Evolutionary conservation across 768 basidiomycete species (phyloP), one percentile per base, ranked within the genome.

Genomic region (Cystobasidium tubakii): DNA sequence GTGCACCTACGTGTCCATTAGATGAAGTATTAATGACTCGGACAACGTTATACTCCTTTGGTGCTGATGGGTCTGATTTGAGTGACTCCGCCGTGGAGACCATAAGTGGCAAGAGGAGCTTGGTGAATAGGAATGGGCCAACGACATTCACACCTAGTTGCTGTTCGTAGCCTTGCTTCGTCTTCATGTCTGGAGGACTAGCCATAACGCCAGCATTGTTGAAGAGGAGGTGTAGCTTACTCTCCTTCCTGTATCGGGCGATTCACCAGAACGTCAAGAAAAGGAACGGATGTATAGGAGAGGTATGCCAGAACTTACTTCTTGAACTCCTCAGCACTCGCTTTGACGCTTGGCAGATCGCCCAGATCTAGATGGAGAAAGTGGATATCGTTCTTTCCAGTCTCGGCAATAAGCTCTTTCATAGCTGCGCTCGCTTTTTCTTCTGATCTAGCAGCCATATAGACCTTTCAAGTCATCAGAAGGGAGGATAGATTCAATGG

Each of bases 121-220:
- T 73, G 0, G 77, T 76, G 42, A 77, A 71, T 46, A 69, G 62
- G 55, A 62, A 74, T 42, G 74, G 77, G 9, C 73, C 75, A 44
- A 77, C 43, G 34, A 67, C 57, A 55, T 76, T 76, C 9, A 67
- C 72, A 1, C 71, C 76, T 21, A 69, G 73, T 66, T 77, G 76
- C 13, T 73, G 71, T 23, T 75, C 75, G 42, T 62, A 36, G 13
- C 62, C 75, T 31, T 75, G 71, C 6, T 55, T 46, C 23, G 75
- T 75, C 39, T 63, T 53, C 29, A 42, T 65, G 17, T 69, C 75
- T 36, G 63, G 15, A 19, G 75, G 75, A 10, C 69, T 69, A 10
- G 53, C 42, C 75, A 73, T 74, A 29, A 76, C 73, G 6, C 74
- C 67, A 1, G 67, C 74, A 31, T 62, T 62, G 67, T 75, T 75